These are phyloP conservation scores for Diplodia sapinea DNA, from an alignment of 2,329 filamentous ascomycete species.

Conservation along the genomic window DNA sequence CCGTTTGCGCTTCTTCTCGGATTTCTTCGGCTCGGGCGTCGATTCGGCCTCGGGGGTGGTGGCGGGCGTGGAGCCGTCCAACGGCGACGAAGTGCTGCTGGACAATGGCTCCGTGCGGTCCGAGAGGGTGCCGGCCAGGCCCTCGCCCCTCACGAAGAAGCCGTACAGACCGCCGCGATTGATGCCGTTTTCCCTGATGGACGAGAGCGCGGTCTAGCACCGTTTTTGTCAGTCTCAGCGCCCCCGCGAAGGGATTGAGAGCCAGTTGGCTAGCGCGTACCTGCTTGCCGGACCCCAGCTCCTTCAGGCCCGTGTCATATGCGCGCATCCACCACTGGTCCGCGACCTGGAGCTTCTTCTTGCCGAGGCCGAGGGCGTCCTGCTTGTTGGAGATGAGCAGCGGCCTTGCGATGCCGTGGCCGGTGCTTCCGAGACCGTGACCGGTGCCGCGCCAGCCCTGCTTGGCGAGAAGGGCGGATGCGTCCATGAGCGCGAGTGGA, in stretches of 20 bases:
- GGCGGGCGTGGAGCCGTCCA: constrained; percentile 33
- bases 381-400: constrained; percentile 82
- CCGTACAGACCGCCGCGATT: constrained; percentile 71
- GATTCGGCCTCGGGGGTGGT: constrained; percentile 21
- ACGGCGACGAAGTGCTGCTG: constrained; percentile 15
- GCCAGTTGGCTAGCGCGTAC: constrained; percentile 44
- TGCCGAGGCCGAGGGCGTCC: constrained; percentile 80
- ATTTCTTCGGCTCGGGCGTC: background rate
- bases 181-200: constrained; percentile 55
- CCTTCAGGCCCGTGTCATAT: constrained; percentile 88
- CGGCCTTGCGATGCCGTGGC: constrained; percentile 79
- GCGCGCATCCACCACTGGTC: constrained; percentile 98
- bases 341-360: constrained; percentile 66
- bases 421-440: constrained; percentile 80
- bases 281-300: constrained; percentile 67
- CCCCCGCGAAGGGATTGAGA: too few species aligned
- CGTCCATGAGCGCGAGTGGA: constrained; percentile 68
- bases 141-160: constrained; percentile 82
- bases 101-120: constrained; percentile 13
- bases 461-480: constrained; percentile 77
- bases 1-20: constrained; percentile 41
- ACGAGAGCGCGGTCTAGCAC: constrained; percentile 61
- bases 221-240: background rate
- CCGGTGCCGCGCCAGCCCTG: constrained; percentile 92
- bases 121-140: constrained; percentile 72